Conservation (phyloP, 768 basidiomycete species). For the Tylopilus subfusipes region DNA sequence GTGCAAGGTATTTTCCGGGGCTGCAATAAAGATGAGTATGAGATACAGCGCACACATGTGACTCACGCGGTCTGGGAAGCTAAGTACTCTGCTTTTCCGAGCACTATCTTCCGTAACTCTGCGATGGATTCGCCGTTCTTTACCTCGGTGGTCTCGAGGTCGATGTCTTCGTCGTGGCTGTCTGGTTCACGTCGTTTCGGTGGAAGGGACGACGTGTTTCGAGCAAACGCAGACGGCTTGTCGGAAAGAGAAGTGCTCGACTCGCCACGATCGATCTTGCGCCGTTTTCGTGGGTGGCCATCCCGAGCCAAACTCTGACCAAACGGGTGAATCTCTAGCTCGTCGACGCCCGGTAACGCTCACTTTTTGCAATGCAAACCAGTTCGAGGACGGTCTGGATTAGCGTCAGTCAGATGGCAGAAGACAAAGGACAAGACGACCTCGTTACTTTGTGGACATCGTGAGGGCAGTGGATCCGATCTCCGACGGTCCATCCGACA, state of each 20-base stretch:
- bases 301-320: conserved; percentile 9
- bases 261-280: conserved; percentile 14
- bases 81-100: conserved; percentile 4
- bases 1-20: neutral
- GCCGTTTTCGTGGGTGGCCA: conserved; percentile 15
- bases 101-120: neutral
- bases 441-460: conserved; percentile 12
- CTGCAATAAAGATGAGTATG: neutral
- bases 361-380: conserved; percentile 57
- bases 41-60: neutral
- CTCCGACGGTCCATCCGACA: neutral
- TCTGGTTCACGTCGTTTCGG: neutral
- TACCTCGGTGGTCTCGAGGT: conserved; percentile 19
- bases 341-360: neutral
- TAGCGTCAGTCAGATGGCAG: conserved; percentile 2
- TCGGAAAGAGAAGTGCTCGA: neutral
- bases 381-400: conserved; percentile 47
- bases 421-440: neutral
- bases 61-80: neutral
- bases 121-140: neutral
- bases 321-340: neutral
- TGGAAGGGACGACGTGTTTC: neutral
- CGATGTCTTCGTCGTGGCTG: neutral
- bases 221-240: too few species aligned
- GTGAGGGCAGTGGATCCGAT: conserved; percentile 6